Conservation (phyloP, 1,139 yeast species). For the Kodamaea derodonti region DNA sequence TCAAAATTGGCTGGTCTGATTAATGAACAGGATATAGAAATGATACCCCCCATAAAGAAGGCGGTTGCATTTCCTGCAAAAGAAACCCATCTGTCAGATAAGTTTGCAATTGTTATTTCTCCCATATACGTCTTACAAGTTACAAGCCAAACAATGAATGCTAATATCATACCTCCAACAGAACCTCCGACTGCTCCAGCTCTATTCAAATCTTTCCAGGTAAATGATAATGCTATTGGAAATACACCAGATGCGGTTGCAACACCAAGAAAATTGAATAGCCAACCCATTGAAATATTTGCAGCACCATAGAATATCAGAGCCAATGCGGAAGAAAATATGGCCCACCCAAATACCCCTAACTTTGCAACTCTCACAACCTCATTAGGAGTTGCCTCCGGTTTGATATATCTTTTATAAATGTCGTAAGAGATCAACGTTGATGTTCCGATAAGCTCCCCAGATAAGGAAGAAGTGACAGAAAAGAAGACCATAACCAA, state of each 20-base stretch:
- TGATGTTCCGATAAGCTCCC: constrained; percentile 47
- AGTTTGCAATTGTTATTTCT: constrained; percentile 17
- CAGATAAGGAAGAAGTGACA: constrained; percentile 46
- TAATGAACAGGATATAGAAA: constrained; percentile 24
- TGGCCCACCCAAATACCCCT: constrained; percentile 28
- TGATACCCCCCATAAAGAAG: constrained; percentile 26
- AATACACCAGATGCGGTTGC: constrained; percentile 41
- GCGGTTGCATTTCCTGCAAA: constrained; percentile 20
- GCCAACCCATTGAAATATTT: constrained; percentile 25
- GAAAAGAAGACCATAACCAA: constrained; percentile 47
- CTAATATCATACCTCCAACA: constrained; percentile 23
- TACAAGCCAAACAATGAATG: constrained; percentile 19
- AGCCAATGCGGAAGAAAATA: constrained; percentile 35
- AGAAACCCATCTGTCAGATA: constrained; percentile 21
- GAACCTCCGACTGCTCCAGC: constrained; percentile 30
- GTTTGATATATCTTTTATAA: constrained; percentile 42
- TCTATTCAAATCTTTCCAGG: constrained; percentile 35
- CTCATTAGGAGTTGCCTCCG: constrained; percentile 37
- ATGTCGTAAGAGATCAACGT: constrained; percentile 45
- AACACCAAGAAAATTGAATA: constrained; percentile 41
- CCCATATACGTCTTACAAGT: constrained; percentile 23
- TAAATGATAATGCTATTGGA: constrained; percentile 37
- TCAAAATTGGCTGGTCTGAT: constrained; percentile 37
- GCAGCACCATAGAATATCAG: constrained; percentile 37
- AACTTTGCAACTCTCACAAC: constrained; percentile 37